Percentiles rank a stretch among this genome's conserved stretches.
These are phyloP conservation scores for Dryas octopetala DNA, from an alignment of 306 rosid genomes.

Conservation along the genomic window DNA sequence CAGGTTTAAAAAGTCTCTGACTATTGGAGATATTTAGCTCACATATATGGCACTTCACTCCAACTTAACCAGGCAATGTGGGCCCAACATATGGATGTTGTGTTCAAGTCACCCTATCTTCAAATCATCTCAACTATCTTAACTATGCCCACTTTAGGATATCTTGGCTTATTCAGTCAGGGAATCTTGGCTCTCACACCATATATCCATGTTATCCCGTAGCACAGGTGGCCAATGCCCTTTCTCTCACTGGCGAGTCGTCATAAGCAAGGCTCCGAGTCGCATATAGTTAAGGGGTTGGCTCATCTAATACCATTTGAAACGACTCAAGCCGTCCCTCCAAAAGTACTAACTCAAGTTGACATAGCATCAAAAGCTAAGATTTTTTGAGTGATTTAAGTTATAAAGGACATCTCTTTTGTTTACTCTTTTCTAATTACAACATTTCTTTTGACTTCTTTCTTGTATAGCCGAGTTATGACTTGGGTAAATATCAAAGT, in stretches of 20 bases:
- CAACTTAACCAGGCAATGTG: background rate
- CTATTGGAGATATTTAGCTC: background rate
- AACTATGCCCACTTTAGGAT: background rate
- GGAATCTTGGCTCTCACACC: background rate
- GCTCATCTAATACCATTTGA: background rate
- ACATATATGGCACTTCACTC: background rate
- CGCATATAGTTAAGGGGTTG: too few species aligned
- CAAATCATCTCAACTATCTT: background rate
- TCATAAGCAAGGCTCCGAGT: background rate
- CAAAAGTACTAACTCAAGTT: background rate
- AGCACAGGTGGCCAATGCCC: background rate
- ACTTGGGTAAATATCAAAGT: background rate
- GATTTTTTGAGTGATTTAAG: background rate
- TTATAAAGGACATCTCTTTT: background rate
- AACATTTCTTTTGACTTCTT: background rate
- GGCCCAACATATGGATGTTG: background rate
- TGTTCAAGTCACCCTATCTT: background rate
- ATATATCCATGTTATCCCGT: background rate
- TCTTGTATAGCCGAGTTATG: background rate
- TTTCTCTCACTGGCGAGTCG: background rate
- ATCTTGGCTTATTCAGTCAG: background rate
- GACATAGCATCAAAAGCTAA: background rate
- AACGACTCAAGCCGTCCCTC: too few species aligned
- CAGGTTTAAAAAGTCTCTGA: background rate
- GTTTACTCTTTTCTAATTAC: background rate